Evolutionary conservation across 2,329 filamentous ascomycete genomes (phyloP), one percentile per base, ranked within the genome.

Genomic region (Trichoderma polysporum): DNA sequence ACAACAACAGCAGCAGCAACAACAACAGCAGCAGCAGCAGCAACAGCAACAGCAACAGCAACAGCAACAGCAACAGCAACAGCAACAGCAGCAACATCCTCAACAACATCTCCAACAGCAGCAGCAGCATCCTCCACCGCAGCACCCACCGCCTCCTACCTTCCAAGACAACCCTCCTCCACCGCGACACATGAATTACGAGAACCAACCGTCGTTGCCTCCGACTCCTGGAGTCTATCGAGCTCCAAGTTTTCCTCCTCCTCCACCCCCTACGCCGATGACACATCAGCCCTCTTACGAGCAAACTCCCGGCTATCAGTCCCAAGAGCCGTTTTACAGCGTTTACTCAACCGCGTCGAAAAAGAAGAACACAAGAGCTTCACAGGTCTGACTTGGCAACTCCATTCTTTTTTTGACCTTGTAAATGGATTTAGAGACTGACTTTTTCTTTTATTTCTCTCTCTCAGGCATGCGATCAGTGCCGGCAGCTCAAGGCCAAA

Each of bases 401-500:
- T 7, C 25, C n/a, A n/a, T 17, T 2, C 17, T 17, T 10, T n/a
- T 19, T 35, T 13, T 12, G 35, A 45, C 10, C n/a, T 45, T 15
- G 19, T 2, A 45, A 4, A 41, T 41, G 53, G 60, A 22, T 8
- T 22, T 10, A 12, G 7, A 12, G n/a, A 58, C 71, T 73, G 57
- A 73, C 67, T 25, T 7, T 15, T 53, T 19, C n/a, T n/a, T n/a
- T n/a, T n/a, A n/a, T n/a, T 17, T 35, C 50, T 41, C 8, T 22
- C 41, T 41, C n/a, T 15, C 73, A 97, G 90, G 95, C 95, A 41
- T 99, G 95, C 78, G 93, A 97, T 74, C 92, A 90, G 77, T 97
- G 93, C 79, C 89, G 93, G 67, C 86, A 91, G 68, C 85, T 94
- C 45, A 97, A 97, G 78, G 93, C 93, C 15, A 97, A 97, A 79